Conservation (phyloP, 2,329 filamentous ascomycete genomes). For the Rhynchosporium secalis region DNA sequence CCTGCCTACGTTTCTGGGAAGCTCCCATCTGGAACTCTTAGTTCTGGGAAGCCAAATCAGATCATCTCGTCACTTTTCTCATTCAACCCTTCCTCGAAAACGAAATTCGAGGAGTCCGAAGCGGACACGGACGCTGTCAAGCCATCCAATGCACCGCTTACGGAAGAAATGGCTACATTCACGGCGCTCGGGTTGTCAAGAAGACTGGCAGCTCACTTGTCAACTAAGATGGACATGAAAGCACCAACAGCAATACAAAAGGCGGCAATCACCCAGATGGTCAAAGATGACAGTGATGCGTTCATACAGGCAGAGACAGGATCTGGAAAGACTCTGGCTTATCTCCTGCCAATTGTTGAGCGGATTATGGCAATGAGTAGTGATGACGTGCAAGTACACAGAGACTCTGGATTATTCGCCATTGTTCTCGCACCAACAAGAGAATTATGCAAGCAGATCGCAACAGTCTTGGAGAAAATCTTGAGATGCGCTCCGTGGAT, state of each 20-base stretch:
- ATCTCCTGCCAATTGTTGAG: constrained; percentile 88
- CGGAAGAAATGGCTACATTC: constrained; percentile 82
- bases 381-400: constrained; percentile 60
- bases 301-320: constrained; percentile 97
- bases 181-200: constrained; percentile 80
- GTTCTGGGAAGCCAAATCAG: constrained; percentile 50
- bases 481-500: constrained; percentile 92
- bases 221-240: constrained; percentile 83
- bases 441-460: constrained; percentile 93
- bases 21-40: constrained; percentile 35
- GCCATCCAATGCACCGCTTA: constrained; percentile 87
- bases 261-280: constrained; percentile 76
- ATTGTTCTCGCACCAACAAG: constrained; percentile 92
- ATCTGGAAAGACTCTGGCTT: constrained; percentile 96
- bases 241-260: constrained; percentile 94
- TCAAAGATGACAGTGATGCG: constrained; percentile 81
- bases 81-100: constrained; percentile 77
- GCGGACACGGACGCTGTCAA: constrained; percentile 58
- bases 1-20: constrained; percentile 33
- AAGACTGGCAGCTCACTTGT: constrained; percentile 76
- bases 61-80: constrained; percentile 92
- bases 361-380: constrained; percentile 75
- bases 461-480: constrained; percentile 79
- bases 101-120: constrained; percentile 52
- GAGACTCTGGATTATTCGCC: constrained; percentile 88